These are phyloP conservation scores for Coprinopsis strossmayeri DNA, from an alignment of 768 basidiomycete species.

Conservation along the genomic window DNA sequence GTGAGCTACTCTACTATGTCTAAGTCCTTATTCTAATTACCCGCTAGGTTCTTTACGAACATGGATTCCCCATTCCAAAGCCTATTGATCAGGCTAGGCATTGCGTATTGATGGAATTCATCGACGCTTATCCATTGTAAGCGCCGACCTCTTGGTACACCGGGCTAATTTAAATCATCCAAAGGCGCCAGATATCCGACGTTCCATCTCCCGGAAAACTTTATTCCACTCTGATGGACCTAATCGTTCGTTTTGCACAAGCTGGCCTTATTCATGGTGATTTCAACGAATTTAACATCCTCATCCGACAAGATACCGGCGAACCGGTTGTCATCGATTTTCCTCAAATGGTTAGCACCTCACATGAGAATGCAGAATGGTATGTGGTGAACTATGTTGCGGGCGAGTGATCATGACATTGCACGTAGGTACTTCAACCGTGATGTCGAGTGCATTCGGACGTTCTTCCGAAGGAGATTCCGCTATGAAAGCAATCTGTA, in stretches of 20 bases:
- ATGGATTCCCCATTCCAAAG: conserved; percentile 87
- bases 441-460: conserved; percentile 93
- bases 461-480: conserved; percentile 88
- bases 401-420: conserved; percentile 3
- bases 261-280: conserved; percentile 98
- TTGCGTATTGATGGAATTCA: conserved; percentile 92
- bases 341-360: conserved; percentile 98
- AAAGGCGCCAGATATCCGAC: conserved; percentile 81
- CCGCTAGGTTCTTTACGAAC: conserved; percentile 77
- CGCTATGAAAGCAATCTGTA: conserved; percentile 87
- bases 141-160: too few relatives aligned
- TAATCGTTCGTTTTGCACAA: conserved; percentile 90
- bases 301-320: conserved; percentile 68
- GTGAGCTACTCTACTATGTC: conserved; percentile 29
- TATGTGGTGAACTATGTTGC: conserved; percentile 28
- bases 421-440: conserved; percentile 95
- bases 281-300: conserved; percentile 98
- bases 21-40: neutral
- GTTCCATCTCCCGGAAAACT: conserved; percentile 83
- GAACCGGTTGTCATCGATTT: conserved; percentile 96
- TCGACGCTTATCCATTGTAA: conserved; percentile 92
- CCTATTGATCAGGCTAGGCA: conserved; percentile 95
- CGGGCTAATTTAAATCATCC: too few relatives aligned
- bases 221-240: conserved; percentile 89
- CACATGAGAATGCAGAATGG: conserved; percentile 97